Percentiles rank a stretch among this genome's conserved stretches.
These are phyloP conservation scores for Fraxinus ornus DNA, from an alignment of 305 asterid genomes.

Conservation along the genomic window DNA sequence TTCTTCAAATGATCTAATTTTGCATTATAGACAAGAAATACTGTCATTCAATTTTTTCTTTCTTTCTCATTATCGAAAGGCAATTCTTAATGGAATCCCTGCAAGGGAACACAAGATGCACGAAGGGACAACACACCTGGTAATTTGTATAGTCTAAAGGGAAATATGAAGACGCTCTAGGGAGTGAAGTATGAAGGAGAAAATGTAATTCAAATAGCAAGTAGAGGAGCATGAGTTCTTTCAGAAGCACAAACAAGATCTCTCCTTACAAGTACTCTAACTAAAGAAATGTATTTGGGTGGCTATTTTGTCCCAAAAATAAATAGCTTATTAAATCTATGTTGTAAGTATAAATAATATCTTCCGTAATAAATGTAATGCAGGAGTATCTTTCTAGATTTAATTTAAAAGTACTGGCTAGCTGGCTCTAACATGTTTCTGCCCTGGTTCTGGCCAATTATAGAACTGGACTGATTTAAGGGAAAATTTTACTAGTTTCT, in stretches of 20 bases:
- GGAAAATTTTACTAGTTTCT: background rate
- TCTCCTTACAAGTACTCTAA: background rate
- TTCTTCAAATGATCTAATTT: background rate
- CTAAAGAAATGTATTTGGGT: background rate
- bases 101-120: background rate
- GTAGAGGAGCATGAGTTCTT: slow-evolving; percentile 1
- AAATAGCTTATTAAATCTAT: background rate
- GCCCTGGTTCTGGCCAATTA: background rate
- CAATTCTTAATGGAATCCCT: background rate
- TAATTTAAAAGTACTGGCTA: background rate
- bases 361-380: background rate
- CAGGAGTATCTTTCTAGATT: background rate
- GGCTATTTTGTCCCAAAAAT: background rate
- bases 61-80: background rate
- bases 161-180: background rate
- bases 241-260: background rate
- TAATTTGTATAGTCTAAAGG: background rate
- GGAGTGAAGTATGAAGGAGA: background rate
- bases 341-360: background rate
- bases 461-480: background rate
- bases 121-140: background rate
- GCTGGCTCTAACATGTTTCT: background rate
- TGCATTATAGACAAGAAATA: background rate
- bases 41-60: background rate
- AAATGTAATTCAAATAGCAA: background rate